Base-by-base conservation (phyloP, 2,329 filamentous ascomycete genomes). In the Colletotrichum truncatum region DNA sequence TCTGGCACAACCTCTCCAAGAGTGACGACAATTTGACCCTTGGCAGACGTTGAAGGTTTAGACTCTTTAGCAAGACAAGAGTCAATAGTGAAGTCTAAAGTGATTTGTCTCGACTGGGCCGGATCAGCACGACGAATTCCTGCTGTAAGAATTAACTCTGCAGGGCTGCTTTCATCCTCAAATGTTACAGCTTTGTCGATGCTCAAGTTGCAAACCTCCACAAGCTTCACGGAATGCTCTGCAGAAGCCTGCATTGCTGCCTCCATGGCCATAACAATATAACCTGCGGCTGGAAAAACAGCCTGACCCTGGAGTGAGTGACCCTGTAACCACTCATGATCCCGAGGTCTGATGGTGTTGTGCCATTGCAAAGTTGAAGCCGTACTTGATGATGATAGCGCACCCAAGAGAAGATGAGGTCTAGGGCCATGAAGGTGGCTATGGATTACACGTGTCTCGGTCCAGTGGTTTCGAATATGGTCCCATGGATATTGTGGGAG, bases 281-380 rank as follows among this genome's bases (percentile, higher is more conserved):
- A 84, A 0, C 75, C 81, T 0, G 82, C 77, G 1, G 70, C 78
- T 0, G 84, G 83, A 45, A 83, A 82, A 3, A 85, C 72, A 16
- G 76, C 71, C 34, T 80, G 70, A 2, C 71, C 70, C 21, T 79
- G 73, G 34, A 73, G 52, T 14, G 66, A 55, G 43, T 84, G 80
- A 26, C 79, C 75, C 3, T 58, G 32, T 3, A 82, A 58, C 81
- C 80, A 83, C 46, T 34, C 28, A 11, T 38, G 18, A 8, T 58
- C 54, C 11, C 74, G 69, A 73, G 74, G 81, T 3, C 39, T 34
- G 30, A 64, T 25, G 26, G 26, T 11, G 8, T 41, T 34, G 5
- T 38, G 28, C 48, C 30, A 46, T 8, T 28, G 21, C 3, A 23
- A 16, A 11, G 46, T 32, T n/a, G 46, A 51, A 6, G 26, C 26